A percentile compares a stretch with the other conserved stretches of the same genome.
These are phyloP conservation scores for Evernia prunastri DNA, from an alignment of 495 filamentous ascomycete genomes.

Conservation along the genomic window DNA sequence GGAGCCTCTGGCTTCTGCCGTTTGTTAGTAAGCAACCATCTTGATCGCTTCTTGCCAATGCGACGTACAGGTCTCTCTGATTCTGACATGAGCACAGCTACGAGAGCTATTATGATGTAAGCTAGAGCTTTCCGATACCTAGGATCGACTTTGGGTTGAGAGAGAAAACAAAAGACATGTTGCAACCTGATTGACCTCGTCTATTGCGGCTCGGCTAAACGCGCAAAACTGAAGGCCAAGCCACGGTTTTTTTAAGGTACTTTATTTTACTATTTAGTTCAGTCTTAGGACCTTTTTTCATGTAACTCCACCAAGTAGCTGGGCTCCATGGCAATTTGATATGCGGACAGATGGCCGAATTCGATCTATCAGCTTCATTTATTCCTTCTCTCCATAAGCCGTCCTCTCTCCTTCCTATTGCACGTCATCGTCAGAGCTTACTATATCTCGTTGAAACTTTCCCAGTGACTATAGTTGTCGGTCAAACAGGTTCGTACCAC, in stretches of 20 bases:
- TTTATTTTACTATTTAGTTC: no score
- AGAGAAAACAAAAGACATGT: neutral
- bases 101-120: neutral
- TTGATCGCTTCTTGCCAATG: neutral
- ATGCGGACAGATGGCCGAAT: constrained; percentile 12
- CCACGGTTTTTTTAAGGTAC: neutral
- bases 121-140: neutral
- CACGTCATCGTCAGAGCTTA: constrained; percentile 62
- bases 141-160: neutral
- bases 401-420: constrained; percentile 67
- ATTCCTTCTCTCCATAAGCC: constrained; percentile 76
- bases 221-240: neutral
- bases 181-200: neutral
- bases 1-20: constrained; percentile 20
- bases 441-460: constrained; percentile 75
- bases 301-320: neutral
- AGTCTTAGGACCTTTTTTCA: neutral
- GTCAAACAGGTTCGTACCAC: constrained; percentile 54
- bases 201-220: constrained; percentile 2
- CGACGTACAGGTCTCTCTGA: constrained; percentile 25
- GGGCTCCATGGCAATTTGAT: neutral
- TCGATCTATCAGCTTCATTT: constrained; percentile 56
- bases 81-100: constrained; percentile 20
- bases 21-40: constrained; percentile 11
- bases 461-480: constrained; percentile 76